A percentile compares a stretch with the other conserved stretches of the same genome.
These are phyloP conservation scores for Trametes pubescens DNA, from an alignment of 1,284 basidiomycete genomes.

Conservation along the genomic window DNA sequence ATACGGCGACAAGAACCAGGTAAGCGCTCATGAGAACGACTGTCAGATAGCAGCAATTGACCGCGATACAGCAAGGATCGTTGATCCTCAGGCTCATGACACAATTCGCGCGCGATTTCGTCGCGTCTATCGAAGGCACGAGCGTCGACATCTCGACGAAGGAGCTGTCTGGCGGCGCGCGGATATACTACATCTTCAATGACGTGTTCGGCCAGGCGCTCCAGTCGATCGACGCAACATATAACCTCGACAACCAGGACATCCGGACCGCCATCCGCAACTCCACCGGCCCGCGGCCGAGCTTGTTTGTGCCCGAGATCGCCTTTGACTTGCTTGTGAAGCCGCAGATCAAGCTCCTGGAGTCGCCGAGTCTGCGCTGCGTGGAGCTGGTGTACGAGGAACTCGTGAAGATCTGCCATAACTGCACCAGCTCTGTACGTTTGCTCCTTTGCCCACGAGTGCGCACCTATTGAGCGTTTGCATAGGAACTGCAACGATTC, in stretches of 20 bases:
- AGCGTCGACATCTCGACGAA: conserved; percentile 98
- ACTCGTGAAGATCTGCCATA: conserved; percentile 99
- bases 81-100: conserved; percentile 97
- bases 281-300: conserved; percentile 96
- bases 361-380: conserved; percentile 93
- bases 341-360: conserved; percentile 97
- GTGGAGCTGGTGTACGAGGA: conserved; percentile 99
- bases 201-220: conserved; percentile 97
- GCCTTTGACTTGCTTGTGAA: conserved; percentile 98
- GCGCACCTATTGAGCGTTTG: neutral
- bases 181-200: conserved; percentile 99
- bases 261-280: conserved; percentile 99
- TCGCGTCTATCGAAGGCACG: conserved; percentile 98
- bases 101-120: conserved; percentile 97
- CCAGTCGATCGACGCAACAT: conserved; percentile 89
- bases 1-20: conserved; percentile 92
- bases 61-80: conserved; percentile 70
- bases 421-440: conserved; percentile 89
- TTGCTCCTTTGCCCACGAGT: neutral
- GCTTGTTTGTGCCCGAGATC: conserved; percentile 96
- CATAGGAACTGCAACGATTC: conserved; percentile 95
- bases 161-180: conserved; percentile 96
- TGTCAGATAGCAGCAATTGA: conserved; percentile 5
- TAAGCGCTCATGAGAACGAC: conserved; percentile 32
- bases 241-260: conserved; percentile 92